Conservation (phyloP, 116 monocot genomes). For the Posidonia oceanica region DNA sequence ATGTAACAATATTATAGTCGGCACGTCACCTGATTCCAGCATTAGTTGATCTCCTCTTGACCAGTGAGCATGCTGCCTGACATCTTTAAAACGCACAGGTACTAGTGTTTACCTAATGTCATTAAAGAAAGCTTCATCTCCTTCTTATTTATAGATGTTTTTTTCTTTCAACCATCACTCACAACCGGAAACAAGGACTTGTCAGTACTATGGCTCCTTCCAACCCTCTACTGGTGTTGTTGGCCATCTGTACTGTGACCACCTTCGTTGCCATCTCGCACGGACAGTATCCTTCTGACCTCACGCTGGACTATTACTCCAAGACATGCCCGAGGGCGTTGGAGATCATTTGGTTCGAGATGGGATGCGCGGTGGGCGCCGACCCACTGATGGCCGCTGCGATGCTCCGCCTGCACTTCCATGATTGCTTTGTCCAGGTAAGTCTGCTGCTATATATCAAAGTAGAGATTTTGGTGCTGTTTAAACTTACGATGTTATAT, state of each 20-base stretch:
- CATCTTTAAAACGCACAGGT: too few species aligned
- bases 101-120: too few species aligned
- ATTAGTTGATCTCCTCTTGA: slow-evolving; percentile 36
- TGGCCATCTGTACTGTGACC: not conserved
- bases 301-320: slow-evolving; percentile 57
- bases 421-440: slow-evolving; percentile 90
- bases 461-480: not conserved
- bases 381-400: slow-evolving; percentile 50
- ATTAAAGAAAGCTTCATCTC: too few species aligned
- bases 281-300: slow-evolving; percentile 41
- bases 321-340: slow-evolving; percentile 44
- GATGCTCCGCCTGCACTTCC: slow-evolving; percentile 71
- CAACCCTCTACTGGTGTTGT: not conserved
- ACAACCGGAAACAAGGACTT: too few species aligned
- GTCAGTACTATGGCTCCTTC: too few species aligned
- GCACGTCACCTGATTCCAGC: not conserved
- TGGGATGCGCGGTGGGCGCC: slow-evolving; percentile 43
- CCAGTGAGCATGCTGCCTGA: not conserved
- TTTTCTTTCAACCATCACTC: too few species aligned
- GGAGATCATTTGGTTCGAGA: slow-evolving; percentile 49
- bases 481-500: not conserved
- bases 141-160: too few species aligned
- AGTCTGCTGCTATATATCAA: not conserved
- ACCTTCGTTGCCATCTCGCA: not conserved
- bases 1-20: too few species aligned